Evolutionary conservation across 257 asterid species (phyloP), one percentile per base, ranked within the genome.

Genomic region (Jacaranda mimosifolia): DNA sequence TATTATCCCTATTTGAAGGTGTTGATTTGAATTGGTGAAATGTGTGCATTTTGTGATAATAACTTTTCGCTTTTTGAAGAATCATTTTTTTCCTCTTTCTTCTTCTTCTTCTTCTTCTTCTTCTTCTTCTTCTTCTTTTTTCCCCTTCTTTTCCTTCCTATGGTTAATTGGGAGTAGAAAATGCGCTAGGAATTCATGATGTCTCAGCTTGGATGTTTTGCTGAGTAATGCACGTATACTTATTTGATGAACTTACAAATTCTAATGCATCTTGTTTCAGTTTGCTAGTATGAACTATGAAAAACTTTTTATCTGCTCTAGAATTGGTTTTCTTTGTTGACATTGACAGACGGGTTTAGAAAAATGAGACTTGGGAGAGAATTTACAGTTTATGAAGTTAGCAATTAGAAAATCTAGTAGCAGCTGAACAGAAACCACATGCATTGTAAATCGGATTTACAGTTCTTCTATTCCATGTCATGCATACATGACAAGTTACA

Each of bases 151-250:
- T 21, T 52, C 19, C 12, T 5, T 67, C 40, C 32, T 15, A 67
- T 56, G 75, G 62, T 21, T 67, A 40, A 15, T 36, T 70, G 75
- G 35, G 64, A 40, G 56, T 67, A 56, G n/a, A n/a, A n/a, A n/a
- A n/a, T n/a, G n/a, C n/a, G n/a, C n/a, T n/a, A 19, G 4, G 21
- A 38, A 10, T 9, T 49, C 55, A 38, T n/a, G 13, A 46, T 48
- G 51, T 69, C n/a, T n/a, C n/a, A 48, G 75, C 67, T 57, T 66
- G n/a, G n/a, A n/a, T n/a, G n/a, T n/a, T n/a, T n/a, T n/a, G n/a
- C n/a, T n/a, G n/a, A n/a, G n/a, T n/a, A n/a, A n/a, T n/a, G n/a
- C n/a, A n/a, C n/a, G n/a, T n/a, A n/a, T n/a, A n/a, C n/a, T n/a
- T n/a, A n/a, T n/a, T n/a, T n/a, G n/a, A n/a, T n/a, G n/a, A n/a